Evolutionary conservation across 129 eudicot genomes (phyloP), one percentile per base, ranked within the genome.

Genomic region (Chrysanthemum seticuspe): DNA sequence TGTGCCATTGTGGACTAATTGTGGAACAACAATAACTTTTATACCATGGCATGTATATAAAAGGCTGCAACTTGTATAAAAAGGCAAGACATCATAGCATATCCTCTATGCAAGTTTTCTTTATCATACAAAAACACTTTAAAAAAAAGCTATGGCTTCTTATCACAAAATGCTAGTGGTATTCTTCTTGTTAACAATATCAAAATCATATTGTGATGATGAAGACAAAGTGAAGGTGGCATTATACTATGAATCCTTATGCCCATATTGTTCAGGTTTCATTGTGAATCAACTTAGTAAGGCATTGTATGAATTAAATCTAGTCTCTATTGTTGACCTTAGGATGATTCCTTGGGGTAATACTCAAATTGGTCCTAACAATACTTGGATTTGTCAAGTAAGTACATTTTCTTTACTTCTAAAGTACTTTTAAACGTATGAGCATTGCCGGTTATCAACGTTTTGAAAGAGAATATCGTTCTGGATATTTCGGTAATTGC

Each of bases 281-380:
- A 93, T 93, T 8, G 96, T 86, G 12, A 84, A 87, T 82, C 78
- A 87, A 51, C 84, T 93, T 44, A 86, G 83, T 16, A 85, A 81
- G 71, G 77, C 89, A 44, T 71, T 78, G 77, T 85, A 74, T 60
- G 80, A 88, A 64, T 78, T 78, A 53, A 92, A 86, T 60, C 86
- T 93, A 58, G 53, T 76, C 83, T 80, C 89, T 74, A 80, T 89
- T 56, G 85, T 92, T 76, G 85, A 89, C 79, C 92, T 93, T 69
- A 80, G 86, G 71, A 73, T 89, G 55, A 73, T 89, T 57, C 96
- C 98, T 55, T 93, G 98, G 98, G 98, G 98, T n/a, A 93, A 93
- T 77, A 82, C 98, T 78, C 88, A 74, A 3, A 61, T 88, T 27
- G 70, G 74, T 50, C 25, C 83, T 7, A 85, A 90, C 79, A 72